phyloP scores from a whole-genome alignment of 1,284 basidiomycete genomes.

The Coniferiporia weirii region DNA sequence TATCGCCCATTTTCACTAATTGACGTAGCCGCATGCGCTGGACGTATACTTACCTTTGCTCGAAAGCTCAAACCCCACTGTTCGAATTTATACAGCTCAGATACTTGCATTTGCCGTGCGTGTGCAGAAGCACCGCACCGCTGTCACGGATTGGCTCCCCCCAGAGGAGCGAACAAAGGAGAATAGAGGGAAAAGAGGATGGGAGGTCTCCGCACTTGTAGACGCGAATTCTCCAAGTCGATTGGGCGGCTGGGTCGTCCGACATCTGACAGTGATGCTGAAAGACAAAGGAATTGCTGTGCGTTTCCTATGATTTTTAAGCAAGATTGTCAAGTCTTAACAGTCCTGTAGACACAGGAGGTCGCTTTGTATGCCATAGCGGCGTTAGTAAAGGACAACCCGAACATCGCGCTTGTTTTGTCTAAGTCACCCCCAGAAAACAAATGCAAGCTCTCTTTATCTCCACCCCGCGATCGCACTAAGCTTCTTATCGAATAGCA shows the following conservation, averaged over 20 bases:
- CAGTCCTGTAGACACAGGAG: conserved; percentile 54
- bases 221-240: conserved; percentile 36
- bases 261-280: conserved; percentile 45
- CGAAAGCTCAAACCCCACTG: conserved; percentile 34
- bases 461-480: background rate
- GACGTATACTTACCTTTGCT: conserved; percentile 65
- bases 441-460: conserved; percentile 26
- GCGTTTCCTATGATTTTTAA: conserved; percentile 13
- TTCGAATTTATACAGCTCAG: conserved; percentile 48
- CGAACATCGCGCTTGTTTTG: conserved; percentile 43
- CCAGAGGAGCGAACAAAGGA: conserved; percentile 47
- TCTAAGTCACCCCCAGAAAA: conserved; percentile 36
- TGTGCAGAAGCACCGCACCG: conserved; percentile 46
- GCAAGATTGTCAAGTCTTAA: background rate
- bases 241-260: conserved; percentile 55
- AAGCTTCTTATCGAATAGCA: conserved; percentile 20
- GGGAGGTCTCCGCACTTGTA: conserved; percentile 49
- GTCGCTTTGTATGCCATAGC: conserved; percentile 67
- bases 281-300: conserved; percentile 51
- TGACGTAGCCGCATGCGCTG: conserved; percentile 46
- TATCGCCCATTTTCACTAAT: background rate
- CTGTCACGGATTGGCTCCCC: conserved; percentile 62
- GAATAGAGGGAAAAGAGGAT: conserved; percentile 57
- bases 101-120: conserved; percentile 51
- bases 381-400: conserved; percentile 63